phyloP scores from a whole-genome alignment of 192 early-diverging fungal species.

The Lunasporangiospora selenospora region DNA sequence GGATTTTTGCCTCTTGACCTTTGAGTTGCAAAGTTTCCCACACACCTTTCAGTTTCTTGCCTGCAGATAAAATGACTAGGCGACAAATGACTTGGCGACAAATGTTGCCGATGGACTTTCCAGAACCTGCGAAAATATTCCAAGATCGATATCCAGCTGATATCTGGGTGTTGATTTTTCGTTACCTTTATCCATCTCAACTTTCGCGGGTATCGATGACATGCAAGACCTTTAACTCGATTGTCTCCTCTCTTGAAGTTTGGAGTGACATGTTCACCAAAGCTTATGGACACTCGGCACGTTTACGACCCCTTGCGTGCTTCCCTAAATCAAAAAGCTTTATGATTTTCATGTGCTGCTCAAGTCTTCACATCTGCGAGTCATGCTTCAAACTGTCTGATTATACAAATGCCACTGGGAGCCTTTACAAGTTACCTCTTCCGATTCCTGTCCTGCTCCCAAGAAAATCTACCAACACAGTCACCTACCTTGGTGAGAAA shows the following conservation, averaged over 20 bases:
- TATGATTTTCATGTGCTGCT: neutral
- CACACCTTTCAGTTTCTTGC: too few species aligned
- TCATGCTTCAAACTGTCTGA: too few species aligned
- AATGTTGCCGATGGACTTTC: too few species aligned
- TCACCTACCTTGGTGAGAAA: neutral
- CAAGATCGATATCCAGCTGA: too few species aligned
- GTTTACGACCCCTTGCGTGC: neutral
- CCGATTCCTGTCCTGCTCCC: neutral
- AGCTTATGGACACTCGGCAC: neutral
- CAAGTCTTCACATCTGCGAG: neutral
- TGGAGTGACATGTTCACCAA: neutral
- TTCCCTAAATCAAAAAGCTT: neutral
- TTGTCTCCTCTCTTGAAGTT: neutral
- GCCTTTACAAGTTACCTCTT: neutral
- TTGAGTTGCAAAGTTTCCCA: too few species aligned
- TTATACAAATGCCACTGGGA: too few species aligned
- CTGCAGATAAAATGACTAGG: too few species aligned
- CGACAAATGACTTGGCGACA: too few species aligned
- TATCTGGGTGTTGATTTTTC: neutral
- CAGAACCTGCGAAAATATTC: too few species aligned
- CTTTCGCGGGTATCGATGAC: neutral
- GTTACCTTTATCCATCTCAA: constrained; percentile 1
- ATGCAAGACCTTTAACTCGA: neutral
- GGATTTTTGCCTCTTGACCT: too few species aligned
- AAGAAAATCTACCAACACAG: neutral